A percentile compares a stretch with the other conserved stretches of the same genome.
phyloP scores from a whole-genome alignment of 1,139 yeast species.

The Taphrina deformans region DNA sequence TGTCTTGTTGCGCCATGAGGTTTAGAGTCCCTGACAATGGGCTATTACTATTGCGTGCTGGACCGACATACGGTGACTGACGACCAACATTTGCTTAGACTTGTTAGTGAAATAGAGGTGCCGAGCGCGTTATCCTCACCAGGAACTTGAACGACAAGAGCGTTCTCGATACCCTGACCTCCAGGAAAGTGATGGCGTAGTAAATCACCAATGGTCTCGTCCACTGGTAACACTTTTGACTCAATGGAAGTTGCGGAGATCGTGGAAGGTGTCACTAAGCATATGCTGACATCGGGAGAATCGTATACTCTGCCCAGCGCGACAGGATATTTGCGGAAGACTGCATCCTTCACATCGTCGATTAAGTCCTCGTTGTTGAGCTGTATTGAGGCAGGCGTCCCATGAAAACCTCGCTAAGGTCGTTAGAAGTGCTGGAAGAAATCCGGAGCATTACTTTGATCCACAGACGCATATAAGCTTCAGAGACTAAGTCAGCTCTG shows the following conservation, averaged over 20 bases:
- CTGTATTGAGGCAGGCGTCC: conserved; percentile 30
- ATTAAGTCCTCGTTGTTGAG: conserved; percentile 14
- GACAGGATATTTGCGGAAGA: conserved; percentile 66
- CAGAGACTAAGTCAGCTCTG: no score
- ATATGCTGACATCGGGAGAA: conserved; percentile 60
- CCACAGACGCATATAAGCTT: conserved; percentile 4
- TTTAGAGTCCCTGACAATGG: conserved; percentile 24
- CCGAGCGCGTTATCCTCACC: conserved; percentile 1
- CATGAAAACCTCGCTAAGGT: conserved; percentile 26
- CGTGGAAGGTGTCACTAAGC: conserved; percentile 20
- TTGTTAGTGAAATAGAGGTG: not conserved
- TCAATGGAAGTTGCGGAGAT: conserved; percentile 35
- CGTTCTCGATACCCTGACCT: conserved; percentile 70
- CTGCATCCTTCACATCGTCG: conserved; percentile 68
- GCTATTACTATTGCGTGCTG: not conserved
- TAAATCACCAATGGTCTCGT: conserved; percentile 60
- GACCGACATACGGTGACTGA: conserved; percentile 13
- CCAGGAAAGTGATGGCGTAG: conserved; percentile 63
- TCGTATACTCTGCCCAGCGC: conserved; percentile 63
- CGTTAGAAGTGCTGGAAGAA: not conserved
- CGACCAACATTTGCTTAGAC: conserved; percentile 10
- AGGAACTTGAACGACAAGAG: conserved; percentile 59
- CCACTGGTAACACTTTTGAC: conserved; percentile 58
- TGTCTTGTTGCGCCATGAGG: conserved; percentile 20
- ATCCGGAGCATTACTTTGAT: not conserved